Base-by-base conservation (phyloP, 129 eudicot genomes). In the Glebionis coronaria region DNA sequence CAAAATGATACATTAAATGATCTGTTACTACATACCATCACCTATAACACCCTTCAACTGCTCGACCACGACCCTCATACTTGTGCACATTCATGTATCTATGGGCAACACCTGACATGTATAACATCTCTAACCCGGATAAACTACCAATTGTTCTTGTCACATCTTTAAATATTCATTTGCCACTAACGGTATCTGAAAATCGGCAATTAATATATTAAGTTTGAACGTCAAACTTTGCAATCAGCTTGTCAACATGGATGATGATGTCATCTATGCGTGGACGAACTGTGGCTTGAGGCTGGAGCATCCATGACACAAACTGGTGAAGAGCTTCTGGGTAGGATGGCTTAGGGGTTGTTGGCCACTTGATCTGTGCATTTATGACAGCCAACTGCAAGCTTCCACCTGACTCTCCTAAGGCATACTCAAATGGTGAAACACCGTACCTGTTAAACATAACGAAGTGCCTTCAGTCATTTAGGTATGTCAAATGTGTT, bases 221-320 rank as follows among this genome's bases (percentile, higher is more conserved):
- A 16, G 14, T 25, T 88, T 84, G 88, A 12, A 54, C 65, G 51
- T 90, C 80, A 73, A 85, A 88, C 58, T 92, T 92, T 9, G 87
- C 25, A 75, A 88, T 70, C 80, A 92, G 77, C 78, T 86, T 91
- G 80, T 92, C 98, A n/a, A 92, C 91, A 4, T 92, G 98, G 53
- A 92, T 88, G 70, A 88, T 57, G 65, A 92, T 86, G 71, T 92
- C 98, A 40, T 85, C 88, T 20, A 92, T 92, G 74, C 80, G 73
- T 20, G 96, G 98, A 29, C 98, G 80, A 40, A 92, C 96, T 0
- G 95, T 56, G 14, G 91, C 81, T 80, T 88, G 96, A 50, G 96
- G 96, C 82, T 92, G 96, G 40, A 92, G 85, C 96, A 92, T 88
- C 98, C 98, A 88, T 54, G 96, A 88, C 55, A 92, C 86, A 35